Base-by-base conservation (phyloP, 495 filamentous ascomycete species). In the Cryomyces antarcticus region DNA sequence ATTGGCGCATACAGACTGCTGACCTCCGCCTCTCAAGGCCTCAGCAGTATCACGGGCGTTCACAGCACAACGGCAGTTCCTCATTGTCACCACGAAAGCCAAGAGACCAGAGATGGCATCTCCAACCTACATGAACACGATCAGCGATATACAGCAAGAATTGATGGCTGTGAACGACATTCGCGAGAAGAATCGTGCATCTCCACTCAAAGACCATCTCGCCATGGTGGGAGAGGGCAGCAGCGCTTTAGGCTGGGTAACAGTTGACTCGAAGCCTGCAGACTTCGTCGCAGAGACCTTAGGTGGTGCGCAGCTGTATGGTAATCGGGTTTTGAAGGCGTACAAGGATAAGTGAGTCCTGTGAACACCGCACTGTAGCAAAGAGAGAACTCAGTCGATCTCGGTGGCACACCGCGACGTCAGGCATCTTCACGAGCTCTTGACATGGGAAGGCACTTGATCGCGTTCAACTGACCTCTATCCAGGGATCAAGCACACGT, bases 161-260 rank as follows among this genome's bases (percentile, higher is more conserved):
- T 77, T 88, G 50, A 74, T 77, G 46, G 72, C 68, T 7, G 81
- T 89, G 45, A 76, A 71, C 47, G 77, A 78, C 47, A 70, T 93
- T 45, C 72, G 77, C 49, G 85, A 95, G 38, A 71, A 70, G 29
- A 84, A 89, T 58, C 72, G 84, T 27, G 70, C 64, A 11, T 73
- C 74, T 3, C 68, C 77, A 2, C 53, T 78, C 34, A 82, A 80
- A 56, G 76, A 79, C 49, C 82, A 94, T 51, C 61, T 96, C 12
- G 79, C 75, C 47, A 73, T 84, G 36, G 79, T 96, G n/a, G 73
- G 82, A 2, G 87, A 95, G 51, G 83, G 85, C 50, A 85, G 93
- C 50, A 73, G 75, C 46, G 76, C 80, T 5, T 64, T 96, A 35
- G 77, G 77, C 13, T 97, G 89, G 89, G 76, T 95, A 42, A 75